Base-by-base conservation (phyloP, 75 land plant species). In the Larix kaempferi region DNA sequence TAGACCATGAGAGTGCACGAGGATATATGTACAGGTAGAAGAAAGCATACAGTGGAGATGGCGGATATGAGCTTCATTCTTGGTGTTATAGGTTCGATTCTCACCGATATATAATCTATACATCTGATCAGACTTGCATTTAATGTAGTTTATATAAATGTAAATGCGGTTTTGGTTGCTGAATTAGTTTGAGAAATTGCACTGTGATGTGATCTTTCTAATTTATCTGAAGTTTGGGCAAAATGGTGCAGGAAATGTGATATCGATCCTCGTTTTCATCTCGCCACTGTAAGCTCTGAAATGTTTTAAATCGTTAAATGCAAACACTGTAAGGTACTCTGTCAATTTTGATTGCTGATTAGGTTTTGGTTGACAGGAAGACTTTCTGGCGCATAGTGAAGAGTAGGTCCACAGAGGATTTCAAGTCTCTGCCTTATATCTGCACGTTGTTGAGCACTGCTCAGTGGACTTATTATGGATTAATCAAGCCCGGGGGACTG, bases 221-320 rank as follows among this genome's bases (percentile, higher is more conserved):
- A 41, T 44, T 44, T 44, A 44, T 6, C 8, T 6, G 52, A 44
- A 44, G 8, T 7, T 44, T 44, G 52, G 52, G 0, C 0, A 44
- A 44, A 44, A 6, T 7, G 52, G 41, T 76, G 82, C 89, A 91
- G 93, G 95, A 22, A 93, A 93, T 69, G 66, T 87, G 2, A 86
- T 88, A 64, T 83, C 91, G 2, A 52, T 91, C 49, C 80, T 91
- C 14, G 85, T 93, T 54, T 93, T 93, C 71, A 56, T 81, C 21
- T 89, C 95, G 58, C 95, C 93, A 33, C 57, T 89, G 95, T 90
- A 78, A 92, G 95, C 77, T 8, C 49, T 39, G 27, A 13, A 44
- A 6, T 6, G 52, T 44, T 44, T 6, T 44, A 44, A 44, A 44
- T 44, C 10, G 7, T 6, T 44, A 44, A 44, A 6, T 6, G 1